Conservation (phyloP, 2,329 filamentous ascomycete genomes). For the Beauveria australis region DNA sequence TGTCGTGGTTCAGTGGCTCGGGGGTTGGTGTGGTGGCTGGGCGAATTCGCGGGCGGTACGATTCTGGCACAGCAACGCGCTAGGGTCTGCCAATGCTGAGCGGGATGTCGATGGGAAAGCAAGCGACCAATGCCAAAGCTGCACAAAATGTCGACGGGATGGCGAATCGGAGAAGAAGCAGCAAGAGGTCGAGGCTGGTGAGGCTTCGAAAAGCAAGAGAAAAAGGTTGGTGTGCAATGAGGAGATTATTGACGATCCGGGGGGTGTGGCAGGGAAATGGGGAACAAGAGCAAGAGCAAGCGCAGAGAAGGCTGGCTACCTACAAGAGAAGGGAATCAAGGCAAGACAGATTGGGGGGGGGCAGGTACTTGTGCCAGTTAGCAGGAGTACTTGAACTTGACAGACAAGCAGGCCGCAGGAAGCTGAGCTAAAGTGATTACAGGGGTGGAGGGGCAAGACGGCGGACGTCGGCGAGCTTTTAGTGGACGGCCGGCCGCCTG, state of each 20-base stretch:
- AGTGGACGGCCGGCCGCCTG: no score
- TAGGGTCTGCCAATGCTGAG: neutral
- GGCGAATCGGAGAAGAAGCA: neutral
- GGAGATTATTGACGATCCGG: conserved; percentile 8
- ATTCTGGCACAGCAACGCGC: conserved; percentile 6
- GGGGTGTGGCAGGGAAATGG: conserved; percentile 3
- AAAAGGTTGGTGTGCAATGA: conserved; percentile 1
- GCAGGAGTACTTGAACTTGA: neutral
- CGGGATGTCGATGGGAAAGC: neutral
- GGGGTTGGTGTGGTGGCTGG: neutral
- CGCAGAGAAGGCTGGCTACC: neutral
- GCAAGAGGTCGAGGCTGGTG: neutral
- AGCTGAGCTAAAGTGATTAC: no score
- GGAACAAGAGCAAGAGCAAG: neutral
- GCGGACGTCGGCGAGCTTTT: no score
- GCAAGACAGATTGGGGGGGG: neutral
- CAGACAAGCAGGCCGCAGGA: neutral
- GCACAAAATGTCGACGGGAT: neutral
- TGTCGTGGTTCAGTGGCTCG: neutral
- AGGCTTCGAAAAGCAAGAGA: neutral
- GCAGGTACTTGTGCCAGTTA: conserved; percentile 2
- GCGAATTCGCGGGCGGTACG: neutral
- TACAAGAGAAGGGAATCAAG: neutral
- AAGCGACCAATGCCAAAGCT: neutral
- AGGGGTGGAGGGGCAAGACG: no score